These are phyloP conservation scores for Sphaerulina vaccinii DNA, from an alignment of 2,329 filamentous ascomycete genomes.

Conservation along the genomic window DNA sequence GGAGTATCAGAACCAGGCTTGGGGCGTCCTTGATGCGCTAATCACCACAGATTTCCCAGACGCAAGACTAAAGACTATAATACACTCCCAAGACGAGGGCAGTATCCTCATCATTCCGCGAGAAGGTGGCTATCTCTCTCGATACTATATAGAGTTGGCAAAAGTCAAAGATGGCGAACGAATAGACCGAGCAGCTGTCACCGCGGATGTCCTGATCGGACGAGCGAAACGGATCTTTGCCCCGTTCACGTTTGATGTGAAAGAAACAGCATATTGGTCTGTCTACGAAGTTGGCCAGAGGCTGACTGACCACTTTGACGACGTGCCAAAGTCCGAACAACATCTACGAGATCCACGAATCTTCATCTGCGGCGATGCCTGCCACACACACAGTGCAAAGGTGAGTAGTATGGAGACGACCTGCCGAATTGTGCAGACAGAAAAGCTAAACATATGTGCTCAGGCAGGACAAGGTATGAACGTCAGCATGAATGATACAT, in stretches of 20 bases:
- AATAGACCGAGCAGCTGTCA: slow-evolving; percentile 62
- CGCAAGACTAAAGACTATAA: slow-evolving; percentile 48
- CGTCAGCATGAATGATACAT: slow-evolving; percentile 66
- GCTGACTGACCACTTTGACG: slow-evolving; percentile 67
- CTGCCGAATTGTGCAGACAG: too few species aligned
- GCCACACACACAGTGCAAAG: slow-evolving; percentile 58
- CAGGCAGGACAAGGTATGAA: slow-evolving; percentile 69
- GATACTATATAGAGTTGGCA: slow-evolving; percentile 40
- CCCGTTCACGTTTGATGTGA: slow-evolving; percentile 66
- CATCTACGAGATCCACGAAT: slow-evolving; percentile 53
- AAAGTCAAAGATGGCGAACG: slow-evolving; percentile 46
- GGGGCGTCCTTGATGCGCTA: slow-evolving; percentile 39
- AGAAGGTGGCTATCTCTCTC: slow-evolving; percentile 36
- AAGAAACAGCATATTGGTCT: slow-evolving; percentile 67
- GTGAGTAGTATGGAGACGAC: too few species aligned
- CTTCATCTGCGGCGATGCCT: slow-evolving; percentile 68
- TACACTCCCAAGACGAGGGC: slow-evolving; percentile 64
- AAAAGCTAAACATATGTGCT: neutral
- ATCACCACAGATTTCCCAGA: slow-evolving; percentile 45
- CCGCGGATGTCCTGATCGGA: slow-evolving; percentile 60
- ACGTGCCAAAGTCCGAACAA: slow-evolving; percentile 58
- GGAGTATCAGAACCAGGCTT: slow-evolving; percentile 38
- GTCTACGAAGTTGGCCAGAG: slow-evolving; percentile 56
- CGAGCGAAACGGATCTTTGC: slow-evolving; percentile 63
- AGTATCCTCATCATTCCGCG: slow-evolving; percentile 76